Percentiles rank a stretch among this genome's conserved stretches.
Evolutionary conservation across 225 moss, liverwort and hornwort species (phyloP).

Genomic region (Marchantia polymorpha): DNA sequence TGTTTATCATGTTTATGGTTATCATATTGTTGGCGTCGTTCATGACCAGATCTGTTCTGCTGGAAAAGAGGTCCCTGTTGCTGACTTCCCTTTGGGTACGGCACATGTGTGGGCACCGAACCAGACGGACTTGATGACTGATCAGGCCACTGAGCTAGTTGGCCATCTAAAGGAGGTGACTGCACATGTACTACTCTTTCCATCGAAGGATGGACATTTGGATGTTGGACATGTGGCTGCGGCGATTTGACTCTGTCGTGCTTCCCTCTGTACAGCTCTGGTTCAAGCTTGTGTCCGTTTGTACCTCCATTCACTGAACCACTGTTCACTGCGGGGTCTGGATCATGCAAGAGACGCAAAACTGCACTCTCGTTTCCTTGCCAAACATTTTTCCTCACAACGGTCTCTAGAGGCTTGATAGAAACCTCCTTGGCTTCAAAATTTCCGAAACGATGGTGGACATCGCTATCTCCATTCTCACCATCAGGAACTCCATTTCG

Average conservation of each 20-base stretch:
- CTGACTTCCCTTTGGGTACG: slow-evolving; percentile 33
- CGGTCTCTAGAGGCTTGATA: slow-evolving; percentile 33
- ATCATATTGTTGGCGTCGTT: slow-evolving; percentile 54
- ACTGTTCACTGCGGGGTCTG: slow-evolving; percentile 50
- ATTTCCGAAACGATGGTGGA: slow-evolving; percentile 31
- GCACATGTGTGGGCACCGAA: slow-evolving; percentile 29
- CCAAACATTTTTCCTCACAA: slow-evolving; percentile 54
- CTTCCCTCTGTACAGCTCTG: slow-evolving; percentile 26
- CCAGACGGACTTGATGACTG: slow-evolving; percentile 30
- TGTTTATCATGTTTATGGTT: slow-evolving; percentile 51
- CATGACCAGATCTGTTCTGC: slow-evolving; percentile 43
- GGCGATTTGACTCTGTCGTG: slow-evolving; percentile 28
- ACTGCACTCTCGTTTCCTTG: slow-evolving; percentile 61
- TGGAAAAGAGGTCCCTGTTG: slow-evolving; percentile 42
- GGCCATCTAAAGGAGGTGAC: slow-evolving; percentile 34
- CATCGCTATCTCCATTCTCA: slow-evolving; percentile 13
- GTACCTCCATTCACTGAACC: slow-evolving; percentile 30
- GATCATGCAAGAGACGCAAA: slow-evolving; percentile 61
- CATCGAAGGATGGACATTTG: slow-evolving; percentile 16
- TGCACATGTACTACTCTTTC: slow-evolving; percentile 31
- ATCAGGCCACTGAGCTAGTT: slow-evolving; percentile 35
- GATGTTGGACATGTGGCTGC: slow-evolving; percentile 23
- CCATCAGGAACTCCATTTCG: slow-evolving; percentile 23
- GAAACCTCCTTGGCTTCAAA: slow-evolving; percentile 33
- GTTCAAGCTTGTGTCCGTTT: slow-evolving; percentile 16